Evolutionary conservation across 805 yeast genomes (phyloP).

Genomic region (Suhomyces sp.): DNA sequence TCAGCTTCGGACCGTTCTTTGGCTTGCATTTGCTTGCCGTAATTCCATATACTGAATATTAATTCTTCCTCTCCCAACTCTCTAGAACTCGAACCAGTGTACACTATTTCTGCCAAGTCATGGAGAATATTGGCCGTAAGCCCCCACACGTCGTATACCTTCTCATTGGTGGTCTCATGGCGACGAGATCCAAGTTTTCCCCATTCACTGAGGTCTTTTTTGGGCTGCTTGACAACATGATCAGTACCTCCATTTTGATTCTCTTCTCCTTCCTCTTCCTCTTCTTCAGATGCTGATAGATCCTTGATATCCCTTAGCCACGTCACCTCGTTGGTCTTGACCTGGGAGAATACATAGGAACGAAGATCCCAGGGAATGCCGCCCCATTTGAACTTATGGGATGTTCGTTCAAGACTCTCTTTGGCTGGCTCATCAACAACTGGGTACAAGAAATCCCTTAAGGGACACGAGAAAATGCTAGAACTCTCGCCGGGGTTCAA

Average conservation of each 20-base stretch:
- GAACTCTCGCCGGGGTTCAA: slow-evolving; percentile 79
- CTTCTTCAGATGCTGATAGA: slow-evolving; percentile 60
- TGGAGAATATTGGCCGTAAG: slow-evolving; percentile 76
- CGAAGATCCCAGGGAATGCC: slow-evolving; percentile 66
- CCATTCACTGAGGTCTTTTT: slow-evolving; percentile 28
- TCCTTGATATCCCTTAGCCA: slow-evolving; percentile 62
- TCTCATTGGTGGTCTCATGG: slow-evolving; percentile 38
- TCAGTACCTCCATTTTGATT: slow-evolving; percentile 11
- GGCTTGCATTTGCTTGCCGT: slow-evolving; percentile 54
- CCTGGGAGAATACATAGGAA: slow-evolving; percentile 59
- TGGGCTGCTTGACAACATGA: slow-evolving; percentile 8
- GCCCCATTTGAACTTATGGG: slow-evolving; percentile 59
- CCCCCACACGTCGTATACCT: slow-evolving; percentile 78
- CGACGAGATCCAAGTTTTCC: slow-evolving; percentile 41
- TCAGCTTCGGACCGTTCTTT: slow-evolving; percentile 55
- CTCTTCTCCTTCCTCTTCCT: slow-evolving; percentile 21
- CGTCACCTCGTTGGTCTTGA: slow-evolving; percentile 52
- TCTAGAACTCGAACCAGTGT: slow-evolving; percentile 18
- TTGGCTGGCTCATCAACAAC: slow-evolving; percentile 14
- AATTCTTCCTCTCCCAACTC: slow-evolving; percentile 65
- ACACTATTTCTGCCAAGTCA: slow-evolving; percentile 60
- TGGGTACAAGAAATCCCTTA: slow-evolving; percentile 54
- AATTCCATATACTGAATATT: slow-evolving; percentile 53
- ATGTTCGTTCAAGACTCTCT: slow-evolving; percentile 34
- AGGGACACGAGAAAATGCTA: slow-evolving; percentile 67